phyloP scores from a whole-genome alignment of 129 eudicot species.

The Tagetes erecta region DNA sequence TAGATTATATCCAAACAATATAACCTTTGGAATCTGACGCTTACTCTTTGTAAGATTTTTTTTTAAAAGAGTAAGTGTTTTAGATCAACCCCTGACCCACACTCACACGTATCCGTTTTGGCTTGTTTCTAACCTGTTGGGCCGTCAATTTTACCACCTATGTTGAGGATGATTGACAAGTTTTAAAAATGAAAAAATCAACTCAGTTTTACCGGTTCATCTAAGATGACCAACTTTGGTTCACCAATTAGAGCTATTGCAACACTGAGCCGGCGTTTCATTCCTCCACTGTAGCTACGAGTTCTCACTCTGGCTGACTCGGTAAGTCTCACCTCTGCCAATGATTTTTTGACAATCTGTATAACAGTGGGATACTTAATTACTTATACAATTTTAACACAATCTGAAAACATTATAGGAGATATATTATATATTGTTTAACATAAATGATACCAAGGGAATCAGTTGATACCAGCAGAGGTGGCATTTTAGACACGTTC shows the following conservation, averaged over 20 bases:
- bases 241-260: constrained; percentile 95
- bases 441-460: not conserved
- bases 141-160: not conserved
- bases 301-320: constrained; percentile 80
- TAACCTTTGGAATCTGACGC: not conserved
- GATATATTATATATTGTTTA: constrained; percentile 1
- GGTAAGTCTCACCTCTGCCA: constrained; percentile 78
- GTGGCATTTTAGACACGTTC: not conserved
- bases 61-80: not conserved
- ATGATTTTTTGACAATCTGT: constrained; percentile 65
- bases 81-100: not conserved
- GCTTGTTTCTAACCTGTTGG: not conserved
- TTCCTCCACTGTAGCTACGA: constrained; percentile 97
- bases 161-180: constrained; percentile 1
- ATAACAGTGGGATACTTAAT: not conserved
- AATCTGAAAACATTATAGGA: not conserved
- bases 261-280: constrained; percentile 99
- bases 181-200: not conserved
- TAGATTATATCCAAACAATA: not conserved
- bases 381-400: not conserved
- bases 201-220: constrained; percentile 72
- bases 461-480: not conserved
- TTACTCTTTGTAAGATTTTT: not conserved
- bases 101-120: not conserved
- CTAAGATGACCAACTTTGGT: constrained; percentile 86